These are phyloP conservation scores for Ceratocystis ficicola DNA, from an alignment of 2,329 filamentous ascomycete species.

Conservation along the genomic window DNA sequence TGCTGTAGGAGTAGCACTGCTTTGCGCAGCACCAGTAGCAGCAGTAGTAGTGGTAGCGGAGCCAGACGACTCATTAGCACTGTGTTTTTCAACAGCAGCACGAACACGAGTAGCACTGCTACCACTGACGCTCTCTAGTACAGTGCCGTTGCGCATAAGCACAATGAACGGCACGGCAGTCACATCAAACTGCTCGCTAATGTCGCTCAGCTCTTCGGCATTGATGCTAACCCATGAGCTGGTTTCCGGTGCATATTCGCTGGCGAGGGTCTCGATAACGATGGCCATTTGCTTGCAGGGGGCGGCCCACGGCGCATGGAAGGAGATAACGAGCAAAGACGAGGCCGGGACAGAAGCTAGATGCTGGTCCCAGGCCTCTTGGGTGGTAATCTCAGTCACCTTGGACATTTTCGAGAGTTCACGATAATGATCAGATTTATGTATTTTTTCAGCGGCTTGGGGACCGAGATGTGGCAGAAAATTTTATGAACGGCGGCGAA, in stretches of 20 bases:
- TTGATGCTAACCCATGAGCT: slow-evolving; percentile 84
- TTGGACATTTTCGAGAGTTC: slow-evolving; percentile 48
- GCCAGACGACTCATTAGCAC: slow-evolving; percentile 31
- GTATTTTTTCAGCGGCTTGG: background rate
- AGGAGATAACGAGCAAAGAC: slow-evolving; percentile 74
- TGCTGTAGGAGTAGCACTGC: slow-evolving; percentile 31
- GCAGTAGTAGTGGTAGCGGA: slow-evolving; percentile 26
- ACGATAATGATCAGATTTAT: no score
- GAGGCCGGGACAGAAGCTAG: slow-evolving; percentile 53
- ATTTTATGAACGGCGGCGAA: background rate
- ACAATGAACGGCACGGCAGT: slow-evolving; percentile 89
- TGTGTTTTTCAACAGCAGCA: slow-evolving; percentile 72
- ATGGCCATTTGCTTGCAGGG: slow-evolving; percentile 90
- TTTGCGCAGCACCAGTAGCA: slow-evolving; percentile 30
- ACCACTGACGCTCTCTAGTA: slow-evolving; percentile 76
- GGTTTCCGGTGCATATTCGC: slow-evolving; percentile 61
- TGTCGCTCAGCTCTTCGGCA: slow-evolving; percentile 83
- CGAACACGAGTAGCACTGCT: slow-evolving; percentile 80
- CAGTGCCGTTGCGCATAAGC: slow-evolving; percentile 59
- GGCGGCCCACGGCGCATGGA: slow-evolving; percentile 93
- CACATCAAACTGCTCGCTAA: slow-evolving; percentile 87
- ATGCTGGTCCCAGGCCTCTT: slow-evolving; percentile 60
- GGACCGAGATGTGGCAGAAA: background rate
- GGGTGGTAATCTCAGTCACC: slow-evolving; percentile 63
- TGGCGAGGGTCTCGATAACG: slow-evolving; percentile 73